phyloP scores from a whole-genome alignment of 2,329 filamentous ascomycete genomes.

The Epichloe sibirici region DNA sequence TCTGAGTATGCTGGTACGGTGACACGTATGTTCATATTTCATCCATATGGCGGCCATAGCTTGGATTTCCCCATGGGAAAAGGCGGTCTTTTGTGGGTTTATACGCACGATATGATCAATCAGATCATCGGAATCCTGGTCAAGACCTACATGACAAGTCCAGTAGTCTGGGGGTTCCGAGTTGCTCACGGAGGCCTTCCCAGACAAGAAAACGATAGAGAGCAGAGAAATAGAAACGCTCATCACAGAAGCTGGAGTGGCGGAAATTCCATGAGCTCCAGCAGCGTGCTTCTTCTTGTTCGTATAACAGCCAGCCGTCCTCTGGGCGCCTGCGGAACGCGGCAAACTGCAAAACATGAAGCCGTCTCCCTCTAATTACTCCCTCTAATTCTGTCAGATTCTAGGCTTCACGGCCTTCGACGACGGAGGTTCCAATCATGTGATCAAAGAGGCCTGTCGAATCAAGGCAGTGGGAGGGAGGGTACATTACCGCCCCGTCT shows the following conservation, averaged over 20 bases:
- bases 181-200: not conserved
- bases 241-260: not conserved
- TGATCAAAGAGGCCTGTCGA: constrained; percentile 8
- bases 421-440: constrained; percentile 9
- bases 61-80: not conserved
- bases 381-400: not conserved
- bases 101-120: not conserved
- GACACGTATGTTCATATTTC: not conserved
- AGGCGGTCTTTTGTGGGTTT: not conserved
- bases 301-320: no score
- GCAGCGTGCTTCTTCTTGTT: not conserved
- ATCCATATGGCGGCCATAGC: not conserved
- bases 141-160: not conserved
- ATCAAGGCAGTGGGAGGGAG: constrained; percentile 9
- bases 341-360: not conserved
- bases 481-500: constrained; percentile 5
- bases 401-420: not conserved
- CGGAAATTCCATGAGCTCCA: not conserved
- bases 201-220: not conserved
- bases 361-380: not conserved
- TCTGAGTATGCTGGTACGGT: not conserved
- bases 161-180: not conserved
- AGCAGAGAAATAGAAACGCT: not conserved
- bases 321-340: not conserved
- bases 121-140: not conserved